Percentiles rank a stretch among this genome's conserved stretches.
phyloP scores from a whole-genome alignment of 768 basidiomycete genomes.

The Amanita thiersii region DNA sequence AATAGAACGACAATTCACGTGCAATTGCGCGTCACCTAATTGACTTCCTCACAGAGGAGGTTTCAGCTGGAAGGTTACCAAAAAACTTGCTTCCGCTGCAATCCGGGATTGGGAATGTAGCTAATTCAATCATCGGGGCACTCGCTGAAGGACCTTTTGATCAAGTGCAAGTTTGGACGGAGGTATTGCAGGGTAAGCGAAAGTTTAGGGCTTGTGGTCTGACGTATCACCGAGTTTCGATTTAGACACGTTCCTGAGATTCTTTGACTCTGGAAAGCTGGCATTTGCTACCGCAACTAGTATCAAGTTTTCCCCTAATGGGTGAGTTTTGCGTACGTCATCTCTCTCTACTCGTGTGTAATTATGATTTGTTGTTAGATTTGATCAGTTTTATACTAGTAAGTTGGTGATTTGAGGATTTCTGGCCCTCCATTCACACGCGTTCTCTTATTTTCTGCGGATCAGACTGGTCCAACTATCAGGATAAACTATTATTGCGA shows the following conservation, averaged over 20 bases:
- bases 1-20: constrained; percentile 28
- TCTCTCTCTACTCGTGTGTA: neutral
- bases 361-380: constrained; percentile 15
- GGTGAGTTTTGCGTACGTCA: constrained; percentile 14
- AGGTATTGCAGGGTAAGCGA: constrained; percentile 31
- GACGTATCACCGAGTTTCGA: neutral
- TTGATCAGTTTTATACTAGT: constrained; percentile 42
- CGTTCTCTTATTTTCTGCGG: neutral
- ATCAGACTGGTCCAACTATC: constrained; percentile 37
- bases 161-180: constrained; percentile 42
- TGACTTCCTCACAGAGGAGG: constrained; percentile 33
- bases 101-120: constrained; percentile 41
- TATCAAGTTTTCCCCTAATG: constrained; percentile 36
- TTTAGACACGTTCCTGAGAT: constrained; percentile 35
- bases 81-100: constrained; percentile 35
- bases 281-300: constrained; percentile 40
- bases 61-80: constrained; percentile 31
- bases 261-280: constrained; percentile 39
- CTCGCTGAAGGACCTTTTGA: constrained; percentile 40
- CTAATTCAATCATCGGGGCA: constrained; percentile 41
- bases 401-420: constrained; percentile 9
- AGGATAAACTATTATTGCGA: constrained; percentile 36
- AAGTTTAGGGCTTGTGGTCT: neutral
- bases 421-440: neutral
- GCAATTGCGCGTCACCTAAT: constrained; percentile 38